A percentile compares a stretch with the other conserved stretches of the same genome.
Evolutionary conservation across 331 rosid genomes (phyloP).

Genomic region (Saraca asoca): DNA sequence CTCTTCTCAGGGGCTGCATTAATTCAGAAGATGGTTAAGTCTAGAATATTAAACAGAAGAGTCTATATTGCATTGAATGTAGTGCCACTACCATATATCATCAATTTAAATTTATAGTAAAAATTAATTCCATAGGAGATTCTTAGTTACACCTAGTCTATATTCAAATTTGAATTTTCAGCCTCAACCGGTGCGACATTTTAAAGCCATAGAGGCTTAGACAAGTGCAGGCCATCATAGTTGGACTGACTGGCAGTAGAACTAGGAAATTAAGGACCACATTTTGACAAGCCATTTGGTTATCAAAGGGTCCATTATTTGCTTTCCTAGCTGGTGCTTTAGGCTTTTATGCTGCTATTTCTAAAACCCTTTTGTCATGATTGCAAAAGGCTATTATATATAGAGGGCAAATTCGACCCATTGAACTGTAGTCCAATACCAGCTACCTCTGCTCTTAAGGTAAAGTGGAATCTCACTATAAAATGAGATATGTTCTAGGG

Average conservation of each 20-base stretch:
- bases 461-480: constrained; percentile 26
- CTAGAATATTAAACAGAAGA: background rate
- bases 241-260: constrained; percentile 18
- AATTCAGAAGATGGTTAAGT: constrained; percentile 18
- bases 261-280: constrained; percentile 16
- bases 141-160: too few species aligned
- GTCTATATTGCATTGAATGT: background rate
- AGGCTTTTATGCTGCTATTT: background rate
- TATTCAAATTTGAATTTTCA: background rate
- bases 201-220: background rate
- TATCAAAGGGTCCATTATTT: constrained; percentile 22
- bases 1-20: constrained; percentile 95
- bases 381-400: constrained; percentile 26
- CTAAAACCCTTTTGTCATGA: constrained; percentile 22
- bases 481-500: constrained; percentile 41
- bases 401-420: constrained; percentile 14
- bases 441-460: constrained; percentile 15
- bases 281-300: constrained; percentile 26
- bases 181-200: too few species aligned
- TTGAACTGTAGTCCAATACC: constrained; percentile 28
- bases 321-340: constrained; percentile 14
- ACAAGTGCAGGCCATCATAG: constrained; percentile 29
- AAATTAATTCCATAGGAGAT: too few species aligned
- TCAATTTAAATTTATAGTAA: background rate
- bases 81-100: background rate